Base-by-base conservation (phyloP, 2,329 filamentous ascomycete genomes). In the Neofusicoccum ribis region DNA sequence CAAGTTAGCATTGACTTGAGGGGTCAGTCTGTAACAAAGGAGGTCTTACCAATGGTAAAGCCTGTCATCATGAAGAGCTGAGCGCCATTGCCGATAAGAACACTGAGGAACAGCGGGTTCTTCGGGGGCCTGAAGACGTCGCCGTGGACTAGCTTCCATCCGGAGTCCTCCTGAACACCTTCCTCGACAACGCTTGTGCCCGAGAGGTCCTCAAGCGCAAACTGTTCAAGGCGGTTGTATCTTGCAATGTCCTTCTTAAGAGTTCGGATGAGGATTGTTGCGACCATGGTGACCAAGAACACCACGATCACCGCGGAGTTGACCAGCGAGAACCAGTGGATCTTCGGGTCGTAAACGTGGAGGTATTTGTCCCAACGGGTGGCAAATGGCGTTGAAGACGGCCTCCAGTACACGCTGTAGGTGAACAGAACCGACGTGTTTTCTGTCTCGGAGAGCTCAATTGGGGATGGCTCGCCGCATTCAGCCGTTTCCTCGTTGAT, bases 321-420 rank as follows among this genome's bases (percentile, higher is more conserved):
- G 80, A 98, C 91, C 58, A 99, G 88, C 66, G 93, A 97, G 82
- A 98, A 97, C 95, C 95, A 99, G 78, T 99, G 95, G 72, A 99
- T 98, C 83, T 95, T 96, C 61, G 95, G 93, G 77, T 98, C 93
- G 74, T 93, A 96, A 36, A 99, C 94, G 74, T 98, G 94, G 41
- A 99, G 85, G 76, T 98, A 98, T 80, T 97, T 98, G 83, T 99
- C 95, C 95, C 95, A 99, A 69, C 95, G 88, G 12, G 95, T 99
- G 34, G 95, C 95, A 89, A 96, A 99, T 1, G 91, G 91, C 1
- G 93, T 98, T 0, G 85, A 75, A 0, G 93, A 97, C 70, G 88
- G 87, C 65, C 85, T 86, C 95, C 95, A 99, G 78, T 89, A 91
- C 14, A 98, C 92, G 69, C 91, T 92, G 81, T 99, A 99, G 5